Base-by-base conservation (phyloP, 352 stramenopile genomes). In the Hyphochytrium catenoides region DNA sequence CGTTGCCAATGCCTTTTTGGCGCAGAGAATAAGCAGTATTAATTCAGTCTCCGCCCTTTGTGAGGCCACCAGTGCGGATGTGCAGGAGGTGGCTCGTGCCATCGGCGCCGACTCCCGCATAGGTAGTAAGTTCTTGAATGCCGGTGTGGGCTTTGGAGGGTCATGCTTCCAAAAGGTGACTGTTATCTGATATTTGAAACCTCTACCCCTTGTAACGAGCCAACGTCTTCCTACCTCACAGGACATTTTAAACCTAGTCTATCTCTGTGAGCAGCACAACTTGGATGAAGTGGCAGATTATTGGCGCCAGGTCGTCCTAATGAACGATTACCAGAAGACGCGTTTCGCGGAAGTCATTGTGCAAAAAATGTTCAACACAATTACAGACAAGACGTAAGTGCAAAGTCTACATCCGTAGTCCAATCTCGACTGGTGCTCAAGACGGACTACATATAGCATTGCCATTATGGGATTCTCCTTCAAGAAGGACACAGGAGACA, bases 291-390 rank as follows among this genome's bases (percentile, higher is more conserved):
- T 97, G 37, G 91, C 91, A 16, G 83, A 94, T 21, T 99, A 99
- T 62, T 99, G 91, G 91, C 74, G 94, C 36, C 71, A 92, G 44
- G 93, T 99, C 12, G 89, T 99, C 36, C 61, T 68, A 16, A 96
- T 99, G 82, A 99, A 99, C 68, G 87, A 98, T 41, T 98, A 94
- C 61, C 93, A 99, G 59, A 99, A 99, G 74, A 75, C 76, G 19
- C 75, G 93, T n/a, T 98, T 99, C 52, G 87, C 81, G 4, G 76
- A 90, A 43, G 95, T 85, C 31, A 95, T 99, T 56, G 84, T 99
- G 31, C 55, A 62, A 8, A 63, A 62, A 26, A 98, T 99, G 90
- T 98, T 98, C 56, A 96, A 98, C 71, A 97, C 87, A 21, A 84
- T 98, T 20, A 96, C 89, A 18, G 92, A 92, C 48, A 99, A 99